phyloP scores from a whole-genome alignment of 805 yeast species.

The Yarrowia sp. region DNA sequence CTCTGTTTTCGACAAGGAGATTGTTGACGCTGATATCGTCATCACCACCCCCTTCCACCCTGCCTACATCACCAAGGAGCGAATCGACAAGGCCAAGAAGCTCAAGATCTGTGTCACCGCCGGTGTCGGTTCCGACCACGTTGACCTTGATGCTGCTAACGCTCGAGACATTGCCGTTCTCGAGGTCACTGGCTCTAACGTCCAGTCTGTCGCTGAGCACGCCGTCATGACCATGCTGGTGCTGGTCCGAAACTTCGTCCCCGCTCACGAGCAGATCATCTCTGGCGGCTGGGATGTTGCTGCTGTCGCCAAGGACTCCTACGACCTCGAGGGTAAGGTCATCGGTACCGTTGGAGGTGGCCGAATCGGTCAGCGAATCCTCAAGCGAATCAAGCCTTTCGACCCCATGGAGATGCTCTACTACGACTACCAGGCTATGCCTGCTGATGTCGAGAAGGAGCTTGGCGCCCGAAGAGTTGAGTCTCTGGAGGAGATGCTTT shows the following conservation, averaged over 20 bases:
- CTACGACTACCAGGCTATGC: not conserved
- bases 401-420: conserved; percentile 9
- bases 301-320: conserved; percentile 3
- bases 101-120: conserved; percentile 1
- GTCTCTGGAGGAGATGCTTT: not conserved
- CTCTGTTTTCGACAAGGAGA: not conserved
- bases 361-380: conserved; percentile 1
- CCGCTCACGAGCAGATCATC: conserved; percentile 2
- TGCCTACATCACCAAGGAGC: not conserved
- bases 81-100: conserved; percentile 3
- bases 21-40: not conserved
- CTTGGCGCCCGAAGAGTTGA: not conserved
- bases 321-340: conserved; percentile 1
- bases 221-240: conserved; percentile 2
- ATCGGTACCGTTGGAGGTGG: conserved; percentile 5
- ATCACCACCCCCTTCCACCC: conserved; percentile 11
- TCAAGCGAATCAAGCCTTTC: not conserved
- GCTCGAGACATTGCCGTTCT: not conserved
- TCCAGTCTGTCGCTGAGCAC: conserved; percentile 5
- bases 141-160: not conserved
- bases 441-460: not conserved
- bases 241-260: not conserved
- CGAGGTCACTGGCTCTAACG: conserved; percentile 5
- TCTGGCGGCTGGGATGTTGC: conserved; percentile 10
- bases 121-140: conserved; percentile 10